Base-by-base conservation (phyloP, 1,284 basidiomycete species). In the Pyrrhoderma lamaoense region DNA sequence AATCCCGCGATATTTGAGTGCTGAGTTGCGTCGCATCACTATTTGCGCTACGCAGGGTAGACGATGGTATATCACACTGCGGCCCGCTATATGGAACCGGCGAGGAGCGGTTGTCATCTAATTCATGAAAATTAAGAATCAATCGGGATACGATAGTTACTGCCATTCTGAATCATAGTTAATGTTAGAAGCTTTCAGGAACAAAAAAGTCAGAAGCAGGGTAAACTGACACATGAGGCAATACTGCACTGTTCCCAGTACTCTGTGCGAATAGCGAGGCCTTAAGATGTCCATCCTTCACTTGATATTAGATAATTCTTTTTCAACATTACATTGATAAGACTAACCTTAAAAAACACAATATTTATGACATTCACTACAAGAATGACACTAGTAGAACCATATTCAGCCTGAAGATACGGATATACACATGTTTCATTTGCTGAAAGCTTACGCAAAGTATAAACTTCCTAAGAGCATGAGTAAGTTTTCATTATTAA, bases 91-190 rank as follows among this genome's bases (percentile, higher is more conserved):
- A 19, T 8, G 19, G 13, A 22, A 18, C 19, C 9, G 22, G 7
- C 31, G 38, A 18, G 11, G 18, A 16, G 42, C 3, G 1, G 8
- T 35, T 34, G 23, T 43, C 40, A 22, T 45, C 40, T 36, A 34
- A 49, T 9, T 36, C 38, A 27, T 54, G 48, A 13, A 55, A n/a
- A 39, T 51, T 55, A 13, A 55, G 47, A 9, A 50, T 27, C 13
- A 55, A 49, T 3, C 53, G 35, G 16, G 53, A 55, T 9, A 46
- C 25, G 39, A 55, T 55, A 14, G 53, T 55, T 14, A 45, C 44
- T 21, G 49, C 38, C 27, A 55, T 50, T 3, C 53, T 51, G 39
- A 22, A 16, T 1, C n/a, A 38, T 5, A 11, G 27, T 46, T 34
- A 5, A 31, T 31, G 27, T 31, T 5, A 31, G 11, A 21, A 25